Percentiles rank a stretch among this genome's conserved stretches.
Conservation (phyloP, 2,329 filamentous ascomycete genomes). For the Grosmannia huntii region DNA sequence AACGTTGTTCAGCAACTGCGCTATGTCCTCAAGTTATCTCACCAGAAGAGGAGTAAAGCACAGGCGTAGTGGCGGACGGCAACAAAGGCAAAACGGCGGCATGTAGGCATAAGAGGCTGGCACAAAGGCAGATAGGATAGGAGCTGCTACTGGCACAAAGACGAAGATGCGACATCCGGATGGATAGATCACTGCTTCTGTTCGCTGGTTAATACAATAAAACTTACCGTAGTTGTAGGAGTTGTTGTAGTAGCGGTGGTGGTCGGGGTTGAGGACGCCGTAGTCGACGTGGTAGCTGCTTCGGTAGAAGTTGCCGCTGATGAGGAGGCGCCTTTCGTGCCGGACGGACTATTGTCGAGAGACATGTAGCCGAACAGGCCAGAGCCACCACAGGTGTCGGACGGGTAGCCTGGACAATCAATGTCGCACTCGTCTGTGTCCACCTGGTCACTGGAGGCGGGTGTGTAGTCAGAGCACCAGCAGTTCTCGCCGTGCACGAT, state of each 20-base stretch:
- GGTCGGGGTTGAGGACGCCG: background rate
- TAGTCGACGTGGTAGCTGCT: background rate
- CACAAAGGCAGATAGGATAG: background rate
- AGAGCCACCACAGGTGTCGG: constrained; percentile 52
- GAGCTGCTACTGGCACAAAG: background rate
- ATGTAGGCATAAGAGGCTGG: background rate
- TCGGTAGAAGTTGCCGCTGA: background rate
- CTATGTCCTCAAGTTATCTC: background rate
- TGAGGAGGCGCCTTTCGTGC: constrained; percentile 28
- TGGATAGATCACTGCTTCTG: background rate
- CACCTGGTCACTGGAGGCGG: constrained; percentile 30
- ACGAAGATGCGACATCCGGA: background rate
- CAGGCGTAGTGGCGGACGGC: background rate
- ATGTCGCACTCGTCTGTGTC: constrained; percentile 36
- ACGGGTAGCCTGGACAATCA: constrained; percentile 55
- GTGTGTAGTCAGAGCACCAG: constrained; percentile 64
- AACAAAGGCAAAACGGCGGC: background rate
- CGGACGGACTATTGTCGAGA: constrained; percentile 38
- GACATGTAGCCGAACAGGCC: constrained; percentile 54
- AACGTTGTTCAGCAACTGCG: constrained; percentile 1
- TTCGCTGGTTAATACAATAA: background rate
- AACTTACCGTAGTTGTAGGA: constrained; percentile 7
- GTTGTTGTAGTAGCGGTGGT: background rate
- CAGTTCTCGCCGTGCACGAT: constrained; percentile 53
- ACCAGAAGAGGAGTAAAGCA: background rate